A percentile compares a stretch with the other conserved stretches of the same genome.
phyloP scores from a whole-genome alignment of 225 moss, liverwort and hornwort genomes.

The Anthoceros angustus region DNA sequence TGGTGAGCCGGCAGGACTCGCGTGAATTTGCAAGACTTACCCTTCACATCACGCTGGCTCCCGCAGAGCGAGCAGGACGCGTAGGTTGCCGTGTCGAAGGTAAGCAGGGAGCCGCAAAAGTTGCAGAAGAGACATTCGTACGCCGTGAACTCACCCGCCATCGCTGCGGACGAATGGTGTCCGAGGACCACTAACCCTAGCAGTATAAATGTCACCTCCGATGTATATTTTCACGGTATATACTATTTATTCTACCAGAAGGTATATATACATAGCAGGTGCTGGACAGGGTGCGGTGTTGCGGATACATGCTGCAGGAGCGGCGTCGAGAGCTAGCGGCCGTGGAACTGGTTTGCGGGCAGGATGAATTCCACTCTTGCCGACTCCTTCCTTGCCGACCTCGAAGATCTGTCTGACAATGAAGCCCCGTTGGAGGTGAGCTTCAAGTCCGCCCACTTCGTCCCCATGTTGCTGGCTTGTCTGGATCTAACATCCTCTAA shows the following conservation, averaged over 20 bases:
- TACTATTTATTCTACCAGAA: no score
- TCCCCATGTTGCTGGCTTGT: neutral
- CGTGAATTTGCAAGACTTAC: neutral
- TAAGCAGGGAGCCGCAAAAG: neutral
- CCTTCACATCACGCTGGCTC: neutral
- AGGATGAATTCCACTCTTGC: conserved; percentile 59
- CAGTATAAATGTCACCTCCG: no score
- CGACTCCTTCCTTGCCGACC: conserved; percentile 84
- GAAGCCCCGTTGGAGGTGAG: conserved; percentile 57
- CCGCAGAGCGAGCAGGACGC: neutral
- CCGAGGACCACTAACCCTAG: no score
- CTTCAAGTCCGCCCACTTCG: neutral
- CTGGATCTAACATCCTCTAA: conserved; percentile 21
- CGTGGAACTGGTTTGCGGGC: neutral
- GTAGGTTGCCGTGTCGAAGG: neutral
- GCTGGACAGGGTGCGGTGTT: no score
- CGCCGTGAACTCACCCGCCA: neutral
- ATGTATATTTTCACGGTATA: no score
- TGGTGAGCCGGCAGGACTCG: neutral
- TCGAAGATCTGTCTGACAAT: conserved; percentile 80
- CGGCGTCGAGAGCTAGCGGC: no score
- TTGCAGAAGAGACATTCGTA: conserved; percentile 1
- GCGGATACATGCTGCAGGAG: no score
- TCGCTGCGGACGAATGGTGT: neutral
- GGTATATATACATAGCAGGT: no score